Base-by-base conservation (phyloP, 1,139 yeast genomes). In the Yarrowia galli region DNA sequence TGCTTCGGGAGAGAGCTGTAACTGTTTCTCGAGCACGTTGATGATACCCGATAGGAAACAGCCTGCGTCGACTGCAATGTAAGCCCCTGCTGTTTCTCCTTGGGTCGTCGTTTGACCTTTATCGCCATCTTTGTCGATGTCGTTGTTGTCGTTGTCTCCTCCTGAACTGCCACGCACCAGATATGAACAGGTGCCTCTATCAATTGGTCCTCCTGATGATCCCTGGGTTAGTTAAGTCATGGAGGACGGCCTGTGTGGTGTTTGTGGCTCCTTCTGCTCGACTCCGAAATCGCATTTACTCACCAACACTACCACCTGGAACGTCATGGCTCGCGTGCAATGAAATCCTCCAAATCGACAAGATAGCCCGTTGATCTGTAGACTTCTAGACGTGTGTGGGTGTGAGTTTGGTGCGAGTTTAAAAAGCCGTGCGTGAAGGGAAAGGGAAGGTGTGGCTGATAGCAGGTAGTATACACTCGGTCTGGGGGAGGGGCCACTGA, bases 151-250 rank as follows among this genome's bases (percentile, higher is more conserved):
- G 40, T 20, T 28, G 42, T 20, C 4, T 35, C 36, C 36, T 18
- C 35, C 8, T 2, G 32, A n/a, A 22, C 38, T 56, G 42, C 63
- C 63, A 40, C 64, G 43, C 46, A 61, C 66, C 66, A 61, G 56
- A 48, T 61, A 61, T 10, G 56, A 61, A 23, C 73, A 71, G 51
- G 70, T 74, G 63, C 68, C 69, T 22, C 73, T 49, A 65, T 75
- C 77, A 15, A 73, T 63, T 9, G 77, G 77, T 1, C 77, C 77
- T 9, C 77, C 77, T 35, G 72, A 69, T 42, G 70, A 58, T 35
- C 66, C 66, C 66, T 61, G 46, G 36, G 66, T 61, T 61, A 61
- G 66, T 25, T 18, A 10, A 28, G 32, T 28, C 32, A 8, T 28
- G 32, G 32, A 28, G 32, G 9, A 28, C 32, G 8, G 32, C 32